phyloP scores from a whole-genome alignment of 2,329 filamentous ascomycete species.

The Ceratocystis huliohia region DNA sequence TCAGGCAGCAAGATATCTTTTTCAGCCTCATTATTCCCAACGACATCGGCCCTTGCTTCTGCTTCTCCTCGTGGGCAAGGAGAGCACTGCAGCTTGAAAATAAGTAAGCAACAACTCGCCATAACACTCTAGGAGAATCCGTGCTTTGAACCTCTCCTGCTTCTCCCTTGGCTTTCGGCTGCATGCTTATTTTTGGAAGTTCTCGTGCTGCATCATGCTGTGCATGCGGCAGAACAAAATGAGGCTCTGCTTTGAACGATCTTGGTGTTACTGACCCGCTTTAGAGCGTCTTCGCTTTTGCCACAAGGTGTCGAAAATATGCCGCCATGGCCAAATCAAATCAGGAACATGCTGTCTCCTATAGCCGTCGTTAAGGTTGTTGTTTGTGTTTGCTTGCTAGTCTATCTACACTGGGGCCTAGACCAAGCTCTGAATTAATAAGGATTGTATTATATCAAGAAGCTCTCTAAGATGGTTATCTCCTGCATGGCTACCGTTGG shows the following conservation, averaged over 20 bases:
- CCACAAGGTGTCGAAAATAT: not conserved
- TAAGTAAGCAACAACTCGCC: not conserved
- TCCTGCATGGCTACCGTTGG: not conserved
- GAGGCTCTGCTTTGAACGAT: conserved; percentile 1
- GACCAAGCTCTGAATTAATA: not conserved
- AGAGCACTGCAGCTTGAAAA: not conserved
- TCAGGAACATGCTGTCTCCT: not conserved
- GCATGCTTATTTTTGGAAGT: not conserved
- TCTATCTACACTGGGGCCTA: too few species aligned
- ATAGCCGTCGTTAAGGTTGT: not conserved
- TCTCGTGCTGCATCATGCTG: not conserved
- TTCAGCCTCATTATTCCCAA: not conserved
- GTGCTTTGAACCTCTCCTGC: not conserved
- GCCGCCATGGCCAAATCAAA: not conserved
- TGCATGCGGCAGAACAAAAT: not conserved
- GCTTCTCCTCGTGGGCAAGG: too few species aligned
- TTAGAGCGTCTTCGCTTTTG: not conserved
- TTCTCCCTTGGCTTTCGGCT: not conserved
- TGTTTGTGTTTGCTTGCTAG: too few species aligned
- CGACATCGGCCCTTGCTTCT: not conserved
- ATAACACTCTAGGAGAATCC: not conserved
- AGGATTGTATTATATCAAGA: not conserved
- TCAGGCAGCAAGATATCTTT: not conserved
- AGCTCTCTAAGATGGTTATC: not conserved
- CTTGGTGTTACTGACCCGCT: not conserved